These are phyloP conservation scores for Microsporum audouinii DNA, from an alignment of 2,329 filamentous ascomycete genomes.

Conservation along the genomic window DNA sequence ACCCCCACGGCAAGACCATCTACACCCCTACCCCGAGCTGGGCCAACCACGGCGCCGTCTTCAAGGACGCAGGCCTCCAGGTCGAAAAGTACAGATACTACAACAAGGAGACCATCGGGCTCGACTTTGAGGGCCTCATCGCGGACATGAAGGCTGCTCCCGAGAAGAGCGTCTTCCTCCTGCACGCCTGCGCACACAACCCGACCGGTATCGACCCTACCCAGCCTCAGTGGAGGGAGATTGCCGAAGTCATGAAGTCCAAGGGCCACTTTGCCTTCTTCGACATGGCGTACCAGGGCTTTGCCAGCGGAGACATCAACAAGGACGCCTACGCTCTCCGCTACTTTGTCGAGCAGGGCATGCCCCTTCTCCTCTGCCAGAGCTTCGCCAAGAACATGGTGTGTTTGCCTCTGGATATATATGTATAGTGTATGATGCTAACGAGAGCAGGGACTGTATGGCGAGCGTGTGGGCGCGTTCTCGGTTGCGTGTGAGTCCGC, in stretches of 20 bases:
- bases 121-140: constrained; percentile 91
- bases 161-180: constrained; percentile 75
- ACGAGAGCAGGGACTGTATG: constrained; percentile 67
- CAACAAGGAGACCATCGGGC: constrained; percentile 94
- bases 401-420: constrained; percentile 17
- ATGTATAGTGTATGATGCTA: background rate
- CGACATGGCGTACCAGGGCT: constrained; percentile 99
- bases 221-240: constrained; percentile 80
- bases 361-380: constrained; percentile 78
- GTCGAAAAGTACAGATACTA: constrained; percentile 98
- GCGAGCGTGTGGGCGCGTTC: constrained; percentile 95
- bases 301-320: constrained; percentile 84
- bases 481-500: constrained; percentile 74
- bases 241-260: constrained; percentile 75
- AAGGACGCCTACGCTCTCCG: constrained; percentile 87
- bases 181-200: constrained; percentile 97
- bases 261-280: constrained; percentile 91
- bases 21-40: constrained; percentile 94
- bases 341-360: constrained; percentile 85
- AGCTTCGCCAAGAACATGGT: constrained; percentile 99
- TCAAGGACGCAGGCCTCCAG: constrained; percentile 80
- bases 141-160: constrained; percentile 83
- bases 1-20: constrained; percentile 82
- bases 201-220: constrained; percentile 94
- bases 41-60: constrained; percentile 97